Base-by-base conservation (phyloP, 495 filamentous ascomycete species). In the Pseudomonodictys pantanalensis region DNA sequence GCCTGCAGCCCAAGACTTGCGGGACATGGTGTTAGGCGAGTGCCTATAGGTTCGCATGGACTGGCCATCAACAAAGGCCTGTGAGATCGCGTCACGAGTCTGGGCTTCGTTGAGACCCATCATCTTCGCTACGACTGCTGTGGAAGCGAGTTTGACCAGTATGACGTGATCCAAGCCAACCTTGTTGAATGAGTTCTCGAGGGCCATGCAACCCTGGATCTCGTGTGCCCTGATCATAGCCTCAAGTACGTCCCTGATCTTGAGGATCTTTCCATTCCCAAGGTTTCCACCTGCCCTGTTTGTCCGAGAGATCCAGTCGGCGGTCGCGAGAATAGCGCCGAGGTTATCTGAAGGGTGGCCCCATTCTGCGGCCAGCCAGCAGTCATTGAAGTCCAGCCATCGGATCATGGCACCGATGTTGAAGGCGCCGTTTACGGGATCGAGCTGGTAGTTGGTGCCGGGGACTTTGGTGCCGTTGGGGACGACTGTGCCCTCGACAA, bases 361-460 rank as follows among this genome's bases (percentile, higher is more conserved):
- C 93, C 93, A 98, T 78, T 98, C 93, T 53, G 93, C 93, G 15
- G 93, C 93, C 55, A 98, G 79, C 95, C 93, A 98, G 82, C 93
- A 97, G 81, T 98, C 93, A 72, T 98, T 98, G 83, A 97, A 98
- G 75, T 98, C 93, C 52, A 98, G 83, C 93, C 93, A 98, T 65
- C 93, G 82, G 76, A 98, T 96, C 85, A 93, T 95, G 62, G 95
- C 86, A 57, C 93, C 93, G 58, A 98, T 97, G 81, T 98, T 97
- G 82, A 98, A 98, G 53, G 93, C 93, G 39, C 89, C 93, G 60
- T 91, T 88, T 64, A 98, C 86, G 23, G 93, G 93, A 74, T 98
- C 93, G 52, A 98, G 85, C 72, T 95, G 84, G 78, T 95, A 97
- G 46, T 85, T 84, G 23, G 93, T 98, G 61, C 93, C 93, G 22